A percentile compares a stretch with the other conserved stretches of the same genome.
Evolutionary conservation across 2,329 filamentous ascomycete species (phyloP).

Genomic region (Anthostomella pinea): DNA sequence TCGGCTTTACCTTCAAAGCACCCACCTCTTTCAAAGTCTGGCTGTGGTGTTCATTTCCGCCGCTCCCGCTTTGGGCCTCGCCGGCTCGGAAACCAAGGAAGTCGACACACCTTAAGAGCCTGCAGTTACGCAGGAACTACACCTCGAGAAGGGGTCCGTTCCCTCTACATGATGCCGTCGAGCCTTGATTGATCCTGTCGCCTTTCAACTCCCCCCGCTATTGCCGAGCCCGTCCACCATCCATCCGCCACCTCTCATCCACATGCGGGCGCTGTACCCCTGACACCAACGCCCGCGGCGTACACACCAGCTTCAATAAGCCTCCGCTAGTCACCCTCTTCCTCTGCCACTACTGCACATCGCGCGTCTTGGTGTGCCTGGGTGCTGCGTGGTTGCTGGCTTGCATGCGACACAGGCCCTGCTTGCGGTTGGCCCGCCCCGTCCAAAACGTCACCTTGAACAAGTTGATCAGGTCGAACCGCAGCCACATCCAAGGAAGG

Average conservation of each 20-base stretch:
- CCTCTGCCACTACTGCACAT: not conserved
- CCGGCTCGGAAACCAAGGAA: constrained; percentile 1
- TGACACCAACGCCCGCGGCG: too few relatives aligned
- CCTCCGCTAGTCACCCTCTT: constrained; percentile 4
- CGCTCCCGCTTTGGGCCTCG: constrained; percentile 5
- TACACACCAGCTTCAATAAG: constrained; percentile 5
- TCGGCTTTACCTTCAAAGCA: too few relatives aligned
- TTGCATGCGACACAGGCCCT: too few relatives aligned
- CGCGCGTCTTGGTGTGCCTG: constrained; percentile 13
- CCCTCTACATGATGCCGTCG: too few relatives aligned
- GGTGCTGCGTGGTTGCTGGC: too few relatives aligned
- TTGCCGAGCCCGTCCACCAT: constrained; percentile 13
- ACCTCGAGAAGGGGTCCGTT: too few relatives aligned
- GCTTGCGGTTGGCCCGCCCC: constrained; percentile 10
- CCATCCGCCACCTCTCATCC: too few relatives aligned
- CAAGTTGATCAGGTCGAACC: too few relatives aligned
- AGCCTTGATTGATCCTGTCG: constrained; percentile 10
- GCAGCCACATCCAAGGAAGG: too few relatives aligned
- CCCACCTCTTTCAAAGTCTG: not conserved
- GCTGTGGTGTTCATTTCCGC: constrained; percentile 7
- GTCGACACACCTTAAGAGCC: too few relatives aligned
- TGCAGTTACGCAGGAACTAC: too few relatives aligned
- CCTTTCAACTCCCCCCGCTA: constrained; percentile 18
- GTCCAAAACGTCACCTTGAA: constrained; percentile 29
- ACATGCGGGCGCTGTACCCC: constrained; percentile 18